Conservation (phyloP, 2,329 filamentous ascomycete species). For the Neurospora sp. region DNA sequence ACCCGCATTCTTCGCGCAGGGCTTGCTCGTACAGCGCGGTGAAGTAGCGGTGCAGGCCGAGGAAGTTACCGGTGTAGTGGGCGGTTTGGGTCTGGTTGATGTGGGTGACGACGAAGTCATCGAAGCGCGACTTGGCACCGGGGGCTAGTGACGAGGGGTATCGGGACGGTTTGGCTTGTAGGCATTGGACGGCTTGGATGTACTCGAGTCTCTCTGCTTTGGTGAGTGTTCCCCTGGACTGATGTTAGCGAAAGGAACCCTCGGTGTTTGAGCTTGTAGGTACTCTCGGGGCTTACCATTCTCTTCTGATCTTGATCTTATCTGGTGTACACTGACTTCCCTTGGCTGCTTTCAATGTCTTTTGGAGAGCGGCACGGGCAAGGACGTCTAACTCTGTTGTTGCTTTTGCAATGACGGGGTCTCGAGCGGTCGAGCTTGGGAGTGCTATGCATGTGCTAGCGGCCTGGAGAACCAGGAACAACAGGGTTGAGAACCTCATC, state of each 20-base stretch:
- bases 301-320: constrained; percentile 22
- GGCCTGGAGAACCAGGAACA: constrained; percentile 12
- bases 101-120: constrained; percentile 40
- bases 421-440: background rate
- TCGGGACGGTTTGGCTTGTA: constrained; percentile 27
- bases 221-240: constrained; percentile 17
- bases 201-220: constrained; percentile 25
- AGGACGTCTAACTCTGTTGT: constrained; percentile 6
- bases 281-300: constrained; percentile 22
- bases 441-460: constrained; percentile 1
- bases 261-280: background rate
- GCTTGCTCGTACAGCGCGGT: constrained; percentile 21
- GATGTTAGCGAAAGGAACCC: background rate
- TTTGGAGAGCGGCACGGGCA: constrained; percentile 14
- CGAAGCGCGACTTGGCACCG: constrained; percentile 34
- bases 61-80: constrained; percentile 28
- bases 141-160: constrained; percentile 25
- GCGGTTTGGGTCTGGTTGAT: constrained; percentile 36
- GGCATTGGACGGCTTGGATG: constrained; percentile 34
- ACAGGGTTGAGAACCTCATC: constrained; percentile 5
- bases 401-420: background rate
- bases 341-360: constrained; percentile 14
- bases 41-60: constrained; percentile 23
- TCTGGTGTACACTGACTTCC: constrained; percentile 13
- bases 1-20: constrained; percentile 24